Evolutionary conservation across 2,329 filamentous ascomycete species (phyloP).

Genomic region (Aspergillus nomiae): DNA sequence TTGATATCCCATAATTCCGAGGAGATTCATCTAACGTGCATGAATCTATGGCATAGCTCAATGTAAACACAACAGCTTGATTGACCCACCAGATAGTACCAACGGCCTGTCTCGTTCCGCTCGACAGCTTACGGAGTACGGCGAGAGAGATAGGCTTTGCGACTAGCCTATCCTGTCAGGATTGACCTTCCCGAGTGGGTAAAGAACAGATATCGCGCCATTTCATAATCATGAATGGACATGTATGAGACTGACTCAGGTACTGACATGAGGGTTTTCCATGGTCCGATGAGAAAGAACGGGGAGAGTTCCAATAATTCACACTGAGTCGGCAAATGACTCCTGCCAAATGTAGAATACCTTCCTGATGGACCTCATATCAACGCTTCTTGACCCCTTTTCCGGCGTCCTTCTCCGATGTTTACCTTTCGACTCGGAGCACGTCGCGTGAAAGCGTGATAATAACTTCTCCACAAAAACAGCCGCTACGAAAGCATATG

Average conservation of each 20-base stretch:
- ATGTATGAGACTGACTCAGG: neutral
- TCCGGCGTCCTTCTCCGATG: constrained; percentile 1
- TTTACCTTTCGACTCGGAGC: neutral
- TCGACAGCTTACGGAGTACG: neutral
- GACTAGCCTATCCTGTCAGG: neutral
- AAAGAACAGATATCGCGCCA: neutral
- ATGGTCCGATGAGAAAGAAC: neutral
- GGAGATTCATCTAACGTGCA: neutral
- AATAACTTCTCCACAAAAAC: constrained; percentile 4
- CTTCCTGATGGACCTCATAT: neutral
- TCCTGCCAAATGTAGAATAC: neutral
- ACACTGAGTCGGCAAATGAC: neutral
- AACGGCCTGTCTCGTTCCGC: neutral
- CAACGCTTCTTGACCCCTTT: neutral
- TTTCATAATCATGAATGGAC: neutral
- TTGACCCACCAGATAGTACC: neutral
- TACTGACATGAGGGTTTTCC: neutral
- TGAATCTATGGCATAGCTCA: neutral
- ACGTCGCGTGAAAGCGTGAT: neutral
- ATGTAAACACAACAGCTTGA: neutral
- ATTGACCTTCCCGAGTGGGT: constrained; percentile 1
- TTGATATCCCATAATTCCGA: neutral
- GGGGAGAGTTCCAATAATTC: neutral
- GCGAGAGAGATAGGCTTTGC: neutral
- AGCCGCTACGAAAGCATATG: constrained; percentile 10